phyloP scores from a whole-genome alignment of 352 stramenopile genomes.

The Plasmopara halstedii region DNA sequence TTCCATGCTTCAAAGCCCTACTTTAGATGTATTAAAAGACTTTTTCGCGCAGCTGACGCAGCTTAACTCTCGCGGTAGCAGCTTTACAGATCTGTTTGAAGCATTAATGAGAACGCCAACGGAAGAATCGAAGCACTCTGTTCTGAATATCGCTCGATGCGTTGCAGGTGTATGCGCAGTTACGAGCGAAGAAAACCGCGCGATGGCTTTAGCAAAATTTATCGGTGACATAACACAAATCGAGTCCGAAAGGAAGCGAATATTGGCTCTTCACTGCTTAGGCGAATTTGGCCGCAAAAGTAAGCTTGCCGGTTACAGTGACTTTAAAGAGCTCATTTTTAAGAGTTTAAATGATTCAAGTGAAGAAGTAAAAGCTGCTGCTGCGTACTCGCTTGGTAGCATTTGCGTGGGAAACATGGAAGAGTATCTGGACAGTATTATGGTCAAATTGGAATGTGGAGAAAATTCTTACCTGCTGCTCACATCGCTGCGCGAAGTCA shows the following conservation, averaged over 20 bases:
- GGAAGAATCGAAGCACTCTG: slow-evolving; percentile 83
- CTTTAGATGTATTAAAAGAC: slow-evolving; percentile 37
- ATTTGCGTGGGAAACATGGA: slow-evolving; percentile 92
- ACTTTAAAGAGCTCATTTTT: slow-evolving; percentile 88
- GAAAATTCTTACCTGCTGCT: slow-evolving; percentile 96
- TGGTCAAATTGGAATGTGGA: slow-evolving; percentile 85
- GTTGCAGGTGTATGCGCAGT: slow-evolving; percentile 82
- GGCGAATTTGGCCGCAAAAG: slow-evolving; percentile 93
- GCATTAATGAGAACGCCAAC: slow-evolving; percentile 58
- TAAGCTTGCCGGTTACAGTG: slow-evolving; percentile 73
- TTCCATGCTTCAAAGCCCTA: slow-evolving; percentile 87
- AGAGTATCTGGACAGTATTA: slow-evolving; percentile 87
- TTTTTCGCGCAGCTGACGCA: slow-evolving; percentile 70
- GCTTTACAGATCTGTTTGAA: slow-evolving; percentile 85
- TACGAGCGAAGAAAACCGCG: slow-evolving; percentile 45
- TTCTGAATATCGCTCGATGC: slow-evolving; percentile 91
- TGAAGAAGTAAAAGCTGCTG: slow-evolving; percentile 96
- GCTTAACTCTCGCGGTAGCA: slow-evolving; percentile 38
- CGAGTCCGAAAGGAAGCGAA: slow-evolving; percentile 57
- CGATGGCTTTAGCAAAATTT: slow-evolving; percentile 69
- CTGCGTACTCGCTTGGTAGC: slow-evolving; percentile 93
- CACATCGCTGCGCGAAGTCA: slow-evolving; percentile 94
- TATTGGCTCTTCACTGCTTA: slow-evolving; percentile 91
- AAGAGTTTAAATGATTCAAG: slow-evolving; percentile 73
- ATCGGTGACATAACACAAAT: slow-evolving; percentile 51